phyloP scores from a whole-genome alignment of 2,329 filamentous ascomycete species.

The Hypomyces rosellus region DNA sequence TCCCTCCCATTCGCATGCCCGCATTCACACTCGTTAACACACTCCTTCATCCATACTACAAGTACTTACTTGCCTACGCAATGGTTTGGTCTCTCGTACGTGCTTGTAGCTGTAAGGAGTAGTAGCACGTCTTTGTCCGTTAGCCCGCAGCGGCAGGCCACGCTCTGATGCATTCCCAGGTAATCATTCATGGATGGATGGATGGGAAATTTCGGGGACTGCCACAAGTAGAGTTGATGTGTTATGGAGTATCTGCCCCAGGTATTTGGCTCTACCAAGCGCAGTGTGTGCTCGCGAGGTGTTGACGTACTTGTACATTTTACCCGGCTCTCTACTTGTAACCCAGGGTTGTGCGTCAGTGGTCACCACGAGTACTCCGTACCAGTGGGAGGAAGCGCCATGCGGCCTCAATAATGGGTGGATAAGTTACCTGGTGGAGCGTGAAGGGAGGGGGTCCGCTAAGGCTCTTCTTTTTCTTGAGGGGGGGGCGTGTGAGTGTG shows the following conservation, averaged over 20 bases:
- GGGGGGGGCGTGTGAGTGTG: not conserved
- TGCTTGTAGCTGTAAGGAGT: too few species aligned
- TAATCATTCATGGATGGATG: too few species aligned
- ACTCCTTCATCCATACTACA: not conserved
- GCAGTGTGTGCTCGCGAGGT: not conserved
- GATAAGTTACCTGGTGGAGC: too few species aligned
- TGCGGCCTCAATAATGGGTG: not conserved
- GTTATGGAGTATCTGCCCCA: too few species aligned
- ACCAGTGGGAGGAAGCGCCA: slow-evolving; percentile 2
- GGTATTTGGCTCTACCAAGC: too few species aligned
- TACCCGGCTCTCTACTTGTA: too few species aligned
- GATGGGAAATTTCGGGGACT: too few species aligned
- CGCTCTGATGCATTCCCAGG: not conserved
- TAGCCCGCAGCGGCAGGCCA: slow-evolving; percentile 1
- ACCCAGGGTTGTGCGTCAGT: not conserved
- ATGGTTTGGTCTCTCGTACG: not conserved
- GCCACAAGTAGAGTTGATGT: too few species aligned
- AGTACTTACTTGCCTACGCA: not conserved
- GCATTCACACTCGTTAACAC: slow-evolving; percentile 3
- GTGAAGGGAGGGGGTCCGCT: not conserved
- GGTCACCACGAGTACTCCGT: not conserved
- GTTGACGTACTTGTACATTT: slow-evolving; percentile 7
- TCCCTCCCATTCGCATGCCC: slow-evolving; percentile 6
- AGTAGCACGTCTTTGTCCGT: too few species aligned
- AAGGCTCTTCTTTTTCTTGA: not conserved